Evolutionary conservation across 1,284 basidiomycete genomes (phyloP), one percentile per base, ranked within the genome.

Genomic region (Tilletia setariae): DNA sequence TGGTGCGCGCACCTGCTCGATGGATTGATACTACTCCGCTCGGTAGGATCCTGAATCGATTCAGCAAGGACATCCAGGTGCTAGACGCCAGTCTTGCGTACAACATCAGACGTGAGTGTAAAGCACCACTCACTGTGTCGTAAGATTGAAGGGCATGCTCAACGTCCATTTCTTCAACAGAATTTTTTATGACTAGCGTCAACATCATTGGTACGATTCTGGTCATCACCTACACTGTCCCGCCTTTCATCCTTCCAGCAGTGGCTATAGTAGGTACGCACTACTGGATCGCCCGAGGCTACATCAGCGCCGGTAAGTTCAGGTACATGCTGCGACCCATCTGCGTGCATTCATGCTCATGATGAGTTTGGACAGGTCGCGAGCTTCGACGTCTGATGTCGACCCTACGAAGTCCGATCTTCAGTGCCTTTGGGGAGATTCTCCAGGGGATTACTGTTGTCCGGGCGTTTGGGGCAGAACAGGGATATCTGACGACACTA

Each of bases 1-100:
- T 63, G n/a, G 40, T 28, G 9, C 16, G 43, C 11, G 62, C 62
- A 8, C 72, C 78, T 0, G 64, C 70, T 9, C 70, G 73, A 9
- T 81, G 76, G 71, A 74, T 76, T 46, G 79, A 79, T 63, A 67
- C 56, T 28, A 75, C 72, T 3, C 77, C 79, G 19, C 82, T 83
- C 2, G 86, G 86, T 3, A 83, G 86, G 1, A 86, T 87, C 73
- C 81, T 86, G 68, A 87, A 87, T 71, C 82, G 86, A 11, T 82
- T 84, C 49, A 76, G 74, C 63, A 85, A 85, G 70, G 85, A 86
- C 69, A 83, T 86, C 69, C 83, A 85, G 62, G 84, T 84, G 0
- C 81, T 86, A 67, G 86, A 87, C 76, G 83, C 84, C 44, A 83
- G 84, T 66, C 75, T 84, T 0, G 76, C 64, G n/a, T 23, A n/a